Evolutionary conservation across 306 rosid genomes (phyloP).

Genomic region (Astragalus glycyphyllos): DNA sequence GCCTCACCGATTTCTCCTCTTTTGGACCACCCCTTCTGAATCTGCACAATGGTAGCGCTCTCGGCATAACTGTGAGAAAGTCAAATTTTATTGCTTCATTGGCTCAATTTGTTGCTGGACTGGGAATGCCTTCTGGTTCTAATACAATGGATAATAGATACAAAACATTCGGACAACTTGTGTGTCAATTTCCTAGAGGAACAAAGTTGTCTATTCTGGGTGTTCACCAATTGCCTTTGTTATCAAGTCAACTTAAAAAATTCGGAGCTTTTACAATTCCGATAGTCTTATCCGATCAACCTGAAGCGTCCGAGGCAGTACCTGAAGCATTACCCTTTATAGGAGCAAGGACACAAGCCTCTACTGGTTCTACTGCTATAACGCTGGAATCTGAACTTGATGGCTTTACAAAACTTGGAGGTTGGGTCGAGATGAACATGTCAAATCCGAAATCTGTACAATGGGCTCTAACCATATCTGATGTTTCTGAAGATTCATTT

Average conservation of each 20-base stretch:
- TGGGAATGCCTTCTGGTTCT: conserved; percentile 51
- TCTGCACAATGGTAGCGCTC: conserved; percentile 66
- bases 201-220: conserved; percentile 77
- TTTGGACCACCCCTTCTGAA: conserved; percentile 82
- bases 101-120: conserved; percentile 66
- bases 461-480: conserved; percentile 71
- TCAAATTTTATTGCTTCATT: conserved; percentile 77
- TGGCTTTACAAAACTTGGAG: conserved; percentile 69
- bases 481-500: conserved; percentile 71
- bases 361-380: conserved; percentile 65
- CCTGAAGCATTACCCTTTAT: conserved; percentile 43
- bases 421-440: conserved; percentile 80
- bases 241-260: conserved; percentile 44
- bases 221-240: conserved; percentile 57
- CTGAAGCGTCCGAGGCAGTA: conserved; percentile 44
- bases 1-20: conserved; percentile 70
- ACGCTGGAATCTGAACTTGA: conserved; percentile 70
- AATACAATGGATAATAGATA: conserved; percentile 50
- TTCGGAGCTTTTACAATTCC: conserved; percentile 65
- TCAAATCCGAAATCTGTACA: conserved; percentile 53
- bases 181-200: conserved; percentile 69
- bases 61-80: conserved; percentile 78
- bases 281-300: conserved; percentile 42
- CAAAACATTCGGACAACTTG: conserved; percentile 74
- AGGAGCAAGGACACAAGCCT: conserved; percentile 36